Conservation (phyloP, 192 early-diverging fungal genomes). For the Geosiphon pyriformis region DNA sequence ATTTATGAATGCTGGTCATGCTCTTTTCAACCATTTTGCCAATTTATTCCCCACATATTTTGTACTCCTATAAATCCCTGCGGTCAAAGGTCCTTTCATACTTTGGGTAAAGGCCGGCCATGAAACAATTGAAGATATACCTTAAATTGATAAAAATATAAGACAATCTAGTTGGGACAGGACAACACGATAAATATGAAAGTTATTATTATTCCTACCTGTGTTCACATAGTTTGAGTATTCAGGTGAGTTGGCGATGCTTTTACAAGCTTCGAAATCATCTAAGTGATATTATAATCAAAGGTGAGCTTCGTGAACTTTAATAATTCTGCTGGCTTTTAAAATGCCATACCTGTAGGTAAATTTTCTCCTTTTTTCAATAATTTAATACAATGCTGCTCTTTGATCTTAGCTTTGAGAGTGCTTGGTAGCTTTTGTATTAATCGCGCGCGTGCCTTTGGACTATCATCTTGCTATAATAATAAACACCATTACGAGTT, state of each 20-base stretch:
- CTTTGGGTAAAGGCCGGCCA: constrained; percentile 84
- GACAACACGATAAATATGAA: not conserved
- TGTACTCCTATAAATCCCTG: constrained; percentile 62
- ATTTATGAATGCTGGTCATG: no score
- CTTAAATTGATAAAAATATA: not conserved
- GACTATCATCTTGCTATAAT: constrained; percentile 59
- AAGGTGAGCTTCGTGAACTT: not conserved
- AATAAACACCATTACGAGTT: constrained; percentile 18
- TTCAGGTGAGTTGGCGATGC: constrained; percentile 8
- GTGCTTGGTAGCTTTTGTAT: constrained; percentile 77
- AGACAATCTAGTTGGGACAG: not conserved
- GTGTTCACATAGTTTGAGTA: constrained; percentile 6
- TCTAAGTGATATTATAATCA: constrained; percentile 5
- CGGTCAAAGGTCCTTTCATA: constrained; percentile 86
- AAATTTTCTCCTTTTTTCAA: not conserved
- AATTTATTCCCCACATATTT: constrained; percentile 59
- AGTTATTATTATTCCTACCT: constrained; percentile 6
- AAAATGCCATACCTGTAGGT: constrained; percentile 20
- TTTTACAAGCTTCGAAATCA: constrained; percentile 4
- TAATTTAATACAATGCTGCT: constrained; percentile 34
- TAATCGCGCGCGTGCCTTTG: constrained; percentile 58
- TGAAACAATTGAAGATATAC: constrained; percentile 48
- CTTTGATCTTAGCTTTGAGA: constrained; percentile 55
- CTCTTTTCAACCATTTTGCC: constrained; percentile 47
- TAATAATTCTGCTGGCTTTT: not conserved